Percentiles rank a stretch among this genome's conserved stretches.
These are phyloP conservation scores for Trichomonas vaginalis DNA, from an alignment of 208 protist genomes.

Conservation along the genomic window DNA sequence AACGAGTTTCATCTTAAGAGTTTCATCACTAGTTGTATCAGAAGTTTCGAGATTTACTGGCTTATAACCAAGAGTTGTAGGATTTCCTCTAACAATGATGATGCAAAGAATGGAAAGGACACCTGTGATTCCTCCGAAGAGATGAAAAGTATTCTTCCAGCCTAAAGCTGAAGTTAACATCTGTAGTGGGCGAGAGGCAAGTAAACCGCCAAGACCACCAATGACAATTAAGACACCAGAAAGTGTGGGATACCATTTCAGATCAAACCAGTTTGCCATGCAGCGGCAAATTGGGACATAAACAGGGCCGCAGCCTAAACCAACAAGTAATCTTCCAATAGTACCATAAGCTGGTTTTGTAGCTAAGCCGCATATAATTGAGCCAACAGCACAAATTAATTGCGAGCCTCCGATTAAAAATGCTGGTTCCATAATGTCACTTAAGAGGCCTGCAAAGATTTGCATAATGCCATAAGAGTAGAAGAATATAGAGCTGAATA, in stretches of 20 bases:
- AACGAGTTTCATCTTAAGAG: background rate
- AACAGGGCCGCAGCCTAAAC: background rate
- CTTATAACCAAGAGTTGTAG: background rate
- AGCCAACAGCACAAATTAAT: background rate
- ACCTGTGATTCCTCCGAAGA: background rate
- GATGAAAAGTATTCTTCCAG: background rate
- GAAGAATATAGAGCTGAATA: background rate
- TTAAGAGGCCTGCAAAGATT: background rate
- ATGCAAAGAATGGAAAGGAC: background rate
- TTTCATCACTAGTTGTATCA: background rate
- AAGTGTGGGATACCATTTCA: background rate
- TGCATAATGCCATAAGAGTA: background rate
- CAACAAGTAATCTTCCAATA: background rate
- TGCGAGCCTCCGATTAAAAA: background rate
- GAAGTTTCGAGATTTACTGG: background rate
- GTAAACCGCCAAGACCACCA: background rate
- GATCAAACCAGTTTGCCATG: background rate
- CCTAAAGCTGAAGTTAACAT: background rate
- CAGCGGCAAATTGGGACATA: background rate
- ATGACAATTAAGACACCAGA: background rate
- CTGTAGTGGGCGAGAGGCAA: background rate
- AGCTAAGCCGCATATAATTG: background rate
- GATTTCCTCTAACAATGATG: background rate
- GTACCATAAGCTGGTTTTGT: background rate
- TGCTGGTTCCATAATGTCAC: background rate